Base-by-base conservation (phyloP, 345 rosid genomes). In the Erysimum cheiranthoides region DNA sequence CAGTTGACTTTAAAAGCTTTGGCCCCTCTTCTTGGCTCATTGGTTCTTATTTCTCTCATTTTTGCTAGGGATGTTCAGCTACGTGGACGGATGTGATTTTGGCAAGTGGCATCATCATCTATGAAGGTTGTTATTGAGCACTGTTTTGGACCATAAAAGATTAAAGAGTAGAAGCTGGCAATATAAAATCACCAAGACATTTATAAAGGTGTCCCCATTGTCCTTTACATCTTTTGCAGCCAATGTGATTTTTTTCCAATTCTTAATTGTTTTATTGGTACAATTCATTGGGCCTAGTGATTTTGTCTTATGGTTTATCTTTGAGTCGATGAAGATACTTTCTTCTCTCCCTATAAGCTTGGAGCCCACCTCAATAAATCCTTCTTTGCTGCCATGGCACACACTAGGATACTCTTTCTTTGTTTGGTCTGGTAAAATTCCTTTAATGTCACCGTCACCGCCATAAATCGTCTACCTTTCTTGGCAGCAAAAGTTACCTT, bases 361-460 rank as follows among this genome's bases (percentile, higher is more conserved):
- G 74, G 82, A 79, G 79, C 79, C 82, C 82, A 79, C 82, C 64
- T 45, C 71, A 79, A 79, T 79, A 79, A 79, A 61, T 79, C 72
- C 56, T 3, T 62, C 63, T 73, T 68, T 53, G 79, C 16, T 47
- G 43, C 79, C 78, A 74, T 79, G 60, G 67, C 64, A 47, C 68
- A 74, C 74, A 78, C 43, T 66, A 43, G 38, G 57, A 51, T 78
- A 72, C 81, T 71, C 73, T 59, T 72, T 71, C 72, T 63, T 72
- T 42, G 57, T 66, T 72, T 50, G 68, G 69, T 72, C 69, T 52
- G 30, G 78, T 73, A 68, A 79, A 68, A 25, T 69, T 66, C 68
- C 82, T 74, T 61, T 73, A 67, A 68, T 79, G 75, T 74, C 82
- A 79, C 78, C 53, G 42, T 74, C 79, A 73, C 62, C 12, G 30